Conservation (phyloP, 2,329 filamentous ascomycete genomes). For the Botrytis porri region DNA sequence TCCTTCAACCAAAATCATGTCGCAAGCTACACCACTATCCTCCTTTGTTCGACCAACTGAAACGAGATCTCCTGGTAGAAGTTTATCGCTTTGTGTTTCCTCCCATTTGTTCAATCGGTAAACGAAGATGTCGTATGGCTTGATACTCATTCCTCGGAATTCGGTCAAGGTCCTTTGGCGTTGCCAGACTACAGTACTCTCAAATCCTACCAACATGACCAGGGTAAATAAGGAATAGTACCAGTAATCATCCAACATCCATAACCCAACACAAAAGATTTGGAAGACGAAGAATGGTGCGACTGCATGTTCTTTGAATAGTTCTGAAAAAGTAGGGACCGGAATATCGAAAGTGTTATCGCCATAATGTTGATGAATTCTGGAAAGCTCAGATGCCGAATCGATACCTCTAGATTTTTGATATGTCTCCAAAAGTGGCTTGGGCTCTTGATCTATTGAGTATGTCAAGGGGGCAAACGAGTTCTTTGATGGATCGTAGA, state of each 20-base stretch:
- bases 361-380: constrained; percentile 89
- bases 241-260: constrained; percentile 99
- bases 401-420: constrained; percentile 76
- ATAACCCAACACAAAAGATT: constrained; percentile 95
- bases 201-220: constrained; percentile 96
- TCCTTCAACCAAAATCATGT: constrained; percentile 93
- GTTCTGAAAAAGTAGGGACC: constrained; percentile 89
- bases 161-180: constrained; percentile 92
- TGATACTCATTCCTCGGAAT: constrained; percentile 99
- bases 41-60: constrained; percentile 94
- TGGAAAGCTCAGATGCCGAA: constrained; percentile 70
- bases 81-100: constrained; percentile 83
- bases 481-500: constrained; percentile 69
- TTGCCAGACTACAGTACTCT: constrained; percentile 99
- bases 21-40: constrained; percentile 93
- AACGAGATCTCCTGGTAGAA: constrained; percentile 89
- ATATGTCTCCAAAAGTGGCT: constrained; percentile 73
- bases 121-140: constrained; percentile 93
- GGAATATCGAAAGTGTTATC: constrained; percentile 97
- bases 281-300: constrained; percentile 99
- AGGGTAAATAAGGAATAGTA: constrained; percentile 99
- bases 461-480: constrained; percentile 82
- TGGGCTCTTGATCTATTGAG: constrained; percentile 79
- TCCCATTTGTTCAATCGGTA: constrained; percentile 85
- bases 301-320: constrained; percentile 97